phyloP scores from a whole-genome alignment of 179 eudicot species.

The Silene coronaria region DNA sequence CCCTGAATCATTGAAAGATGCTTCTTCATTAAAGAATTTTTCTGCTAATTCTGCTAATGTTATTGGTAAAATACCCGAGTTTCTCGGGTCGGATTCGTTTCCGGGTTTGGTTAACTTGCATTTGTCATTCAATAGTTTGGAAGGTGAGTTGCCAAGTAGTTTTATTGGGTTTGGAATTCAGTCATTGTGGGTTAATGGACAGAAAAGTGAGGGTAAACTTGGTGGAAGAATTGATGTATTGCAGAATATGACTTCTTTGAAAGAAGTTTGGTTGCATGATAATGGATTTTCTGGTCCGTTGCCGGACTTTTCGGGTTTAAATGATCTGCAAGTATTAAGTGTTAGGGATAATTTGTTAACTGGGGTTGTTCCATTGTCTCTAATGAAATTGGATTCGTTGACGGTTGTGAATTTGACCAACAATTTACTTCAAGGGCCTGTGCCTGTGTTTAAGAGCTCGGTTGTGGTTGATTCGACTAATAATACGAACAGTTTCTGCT shows the following conservation, averaged over 20 bases:
- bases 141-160: constrained; percentile 52
- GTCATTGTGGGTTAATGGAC: constrained; percentile 78
- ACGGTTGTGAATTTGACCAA: constrained; percentile 63
- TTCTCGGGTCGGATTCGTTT: constrained; percentile 56
- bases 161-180: constrained; percentile 52
- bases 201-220: constrained; percentile 39
- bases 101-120: constrained; percentile 52
- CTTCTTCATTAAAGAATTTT: constrained; percentile 52
- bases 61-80: constrained; percentile 47
- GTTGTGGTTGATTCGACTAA: constrained; percentile 48
- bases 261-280: constrained; percentile 64
- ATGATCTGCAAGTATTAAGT: constrained; percentile 42
- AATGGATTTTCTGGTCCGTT: constrained; percentile 66
- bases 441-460: constrained; percentile 46
- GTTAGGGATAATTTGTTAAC: constrained; percentile 58
- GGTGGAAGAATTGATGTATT: constrained; percentile 60
- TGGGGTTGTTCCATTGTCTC: constrained; percentile 53
- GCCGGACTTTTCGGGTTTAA: constrained; percentile 60
- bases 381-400: constrained; percentile 47
- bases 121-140: constrained; percentile 53
- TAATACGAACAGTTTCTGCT: constrained; percentile 55
- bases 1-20: constrained; percentile 44
- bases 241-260: constrained; percentile 64
- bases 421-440: constrained; percentile 67
- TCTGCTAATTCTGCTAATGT: constrained; percentile 65